A percentile compares a stretch with the other conserved stretches of the same genome.
Conservation (phyloP, 768 basidiomycete species). For the Pholiota conissans region DNA sequence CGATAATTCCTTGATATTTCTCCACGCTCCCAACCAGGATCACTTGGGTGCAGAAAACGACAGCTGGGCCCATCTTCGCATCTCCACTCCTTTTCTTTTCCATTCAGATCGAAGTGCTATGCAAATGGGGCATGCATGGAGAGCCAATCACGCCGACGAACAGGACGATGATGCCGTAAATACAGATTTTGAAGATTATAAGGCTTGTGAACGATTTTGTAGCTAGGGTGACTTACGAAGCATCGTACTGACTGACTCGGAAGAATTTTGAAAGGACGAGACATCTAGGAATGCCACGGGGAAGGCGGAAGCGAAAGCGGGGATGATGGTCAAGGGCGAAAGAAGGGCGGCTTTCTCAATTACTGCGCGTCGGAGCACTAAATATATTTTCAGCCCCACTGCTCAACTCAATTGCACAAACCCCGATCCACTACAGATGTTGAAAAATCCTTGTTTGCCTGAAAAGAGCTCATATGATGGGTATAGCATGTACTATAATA, state of each 20-base stretch:
- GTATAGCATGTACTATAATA: too few species aligned
- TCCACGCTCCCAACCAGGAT: not conserved
- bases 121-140: not conserved
- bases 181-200: not conserved
- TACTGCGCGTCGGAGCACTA: too few species aligned
- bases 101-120: constrained; percentile 12
- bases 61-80: constrained; percentile 9
- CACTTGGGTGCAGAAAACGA: constrained; percentile 16
- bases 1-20: too few species aligned
- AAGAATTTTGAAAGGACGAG: too few species aligned
- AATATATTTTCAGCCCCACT: too few species aligned
- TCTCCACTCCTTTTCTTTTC: not conserved
- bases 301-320: not conserved
- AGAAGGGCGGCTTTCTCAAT: too few species aligned
- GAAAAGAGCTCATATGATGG: too few species aligned
- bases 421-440: too few species aligned
- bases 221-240: not conserved
- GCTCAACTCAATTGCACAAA: too few species aligned
- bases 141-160: not conserved
- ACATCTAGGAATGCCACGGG: not conserved
- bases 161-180: not conserved
- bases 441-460: too few species aligned
- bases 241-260: not conserved
- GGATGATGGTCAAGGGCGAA: too few species aligned
- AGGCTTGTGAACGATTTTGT: not conserved